Conservation (phyloP, 306 rosid species). For the Biancaea sappan region DNA sequence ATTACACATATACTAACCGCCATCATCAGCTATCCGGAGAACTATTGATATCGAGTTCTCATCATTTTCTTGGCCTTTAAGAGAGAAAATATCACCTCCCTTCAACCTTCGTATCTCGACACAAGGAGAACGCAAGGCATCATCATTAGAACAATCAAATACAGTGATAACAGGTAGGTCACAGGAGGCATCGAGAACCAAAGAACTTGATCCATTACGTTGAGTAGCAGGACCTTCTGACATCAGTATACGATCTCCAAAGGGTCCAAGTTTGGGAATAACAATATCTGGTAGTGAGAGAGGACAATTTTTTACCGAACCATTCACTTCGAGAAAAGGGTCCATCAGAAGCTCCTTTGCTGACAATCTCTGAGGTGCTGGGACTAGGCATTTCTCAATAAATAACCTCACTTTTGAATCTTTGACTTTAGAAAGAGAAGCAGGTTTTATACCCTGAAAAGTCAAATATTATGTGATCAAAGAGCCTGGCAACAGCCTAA, state of each 20-base stretch:
- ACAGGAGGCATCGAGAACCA: slow-evolving; percentile 31
- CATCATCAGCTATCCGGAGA: slow-evolving; percentile 48
- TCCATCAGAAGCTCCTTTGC: slow-evolving; percentile 46
- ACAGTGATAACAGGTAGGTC: slow-evolving; percentile 43
- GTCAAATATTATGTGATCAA: slow-evolving; percentile 20
- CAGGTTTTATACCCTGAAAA: slow-evolving; percentile 47
- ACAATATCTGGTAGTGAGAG: slow-evolving; percentile 54
- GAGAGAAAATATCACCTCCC: slow-evolving; percentile 40
- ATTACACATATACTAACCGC: slow-evolving; percentile 35
- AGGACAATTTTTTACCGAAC: slow-evolving; percentile 29
- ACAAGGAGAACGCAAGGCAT: slow-evolving; percentile 10
- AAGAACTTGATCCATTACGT: slow-evolving; percentile 26
- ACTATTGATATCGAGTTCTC: slow-evolving; percentile 47
- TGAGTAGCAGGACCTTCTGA: slow-evolving; percentile 57
- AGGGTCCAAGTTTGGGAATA: slow-evolving; percentile 52
- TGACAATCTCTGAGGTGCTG: slow-evolving; percentile 46
- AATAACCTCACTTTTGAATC: slow-evolving; percentile 43
- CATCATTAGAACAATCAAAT: slow-evolving; percentile 23
- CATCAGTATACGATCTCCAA: slow-evolving; percentile 51
- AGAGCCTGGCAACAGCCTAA: background rate
- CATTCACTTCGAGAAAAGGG: slow-evolving; percentile 41
- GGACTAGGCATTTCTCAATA: slow-evolving; percentile 50
- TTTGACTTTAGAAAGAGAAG: slow-evolving; percentile 36
- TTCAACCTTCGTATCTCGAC: slow-evolving; percentile 47
- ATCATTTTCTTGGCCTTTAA: slow-evolving; percentile 48